phyloP scores from a whole-genome alignment of 108 stramenopile species.

The Skeletonema costatum region DNA sequence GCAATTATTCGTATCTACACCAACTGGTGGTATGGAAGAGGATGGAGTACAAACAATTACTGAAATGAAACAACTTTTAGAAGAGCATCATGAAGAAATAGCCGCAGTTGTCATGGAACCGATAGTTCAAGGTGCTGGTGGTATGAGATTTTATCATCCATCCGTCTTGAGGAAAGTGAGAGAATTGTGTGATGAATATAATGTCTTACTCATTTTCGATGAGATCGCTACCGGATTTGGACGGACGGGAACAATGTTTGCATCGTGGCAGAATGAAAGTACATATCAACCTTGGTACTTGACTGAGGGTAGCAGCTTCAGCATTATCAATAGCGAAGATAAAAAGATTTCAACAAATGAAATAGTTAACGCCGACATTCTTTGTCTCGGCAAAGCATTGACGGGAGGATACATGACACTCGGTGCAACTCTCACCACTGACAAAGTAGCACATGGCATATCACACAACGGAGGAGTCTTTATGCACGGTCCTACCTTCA shows the following conservation, averaged over 20 bases:
- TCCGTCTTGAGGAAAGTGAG: slow-evolving; percentile 54
- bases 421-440: slow-evolving; percentile 75
- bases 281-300: slow-evolving; percentile 41
- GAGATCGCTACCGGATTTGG: slow-evolving; percentile 94
- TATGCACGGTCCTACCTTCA: slow-evolving; percentile 88
- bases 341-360: background rate
- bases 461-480: slow-evolving; percentile 59
- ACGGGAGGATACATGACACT: slow-evolving; percentile 85
- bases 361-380: slow-evolving; percentile 72
- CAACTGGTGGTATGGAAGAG: slow-evolving; percentile 34
- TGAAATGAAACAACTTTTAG: slow-evolving; percentile 45
- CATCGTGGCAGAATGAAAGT: slow-evolving; percentile 59
- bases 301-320: slow-evolving; percentile 6
- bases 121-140: slow-evolving; percentile 91
- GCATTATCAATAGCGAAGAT: background rate
- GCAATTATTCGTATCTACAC: slow-evolving; percentile 63
- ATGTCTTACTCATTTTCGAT: slow-evolving; percentile 85
- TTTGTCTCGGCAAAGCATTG: slow-evolving; percentile 87
- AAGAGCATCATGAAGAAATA: slow-evolving; percentile 53
- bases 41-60: slow-evolving; percentile 38
- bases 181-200: slow-evolving; percentile 72
- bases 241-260: slow-evolving; percentile 84
- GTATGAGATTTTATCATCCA: slow-evolving; percentile 87
- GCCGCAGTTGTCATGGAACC: slow-evolving; percentile 92
- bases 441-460: slow-evolving; percentile 68